These are phyloP conservation scores for Calamus simplicifolius DNA, from an alignment of 176 grass and related monocot genomes.

Conservation along the genomic window DNA sequence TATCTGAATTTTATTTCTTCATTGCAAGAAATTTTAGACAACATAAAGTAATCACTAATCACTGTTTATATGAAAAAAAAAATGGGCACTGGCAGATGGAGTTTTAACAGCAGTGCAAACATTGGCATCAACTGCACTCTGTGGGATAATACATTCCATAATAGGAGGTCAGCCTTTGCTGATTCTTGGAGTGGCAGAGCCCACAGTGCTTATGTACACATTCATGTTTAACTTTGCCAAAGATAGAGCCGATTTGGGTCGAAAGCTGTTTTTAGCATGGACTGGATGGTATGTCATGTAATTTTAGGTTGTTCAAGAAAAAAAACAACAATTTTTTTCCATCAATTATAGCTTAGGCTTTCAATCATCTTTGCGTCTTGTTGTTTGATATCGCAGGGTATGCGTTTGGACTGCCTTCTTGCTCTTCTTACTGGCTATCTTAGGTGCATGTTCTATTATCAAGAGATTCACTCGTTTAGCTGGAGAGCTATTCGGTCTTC, in stretches of 20 bases:
- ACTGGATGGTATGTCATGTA: constrained; percentile 64
- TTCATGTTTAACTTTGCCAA: constrained; percentile 99
- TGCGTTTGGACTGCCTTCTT: constrained; percentile 88
- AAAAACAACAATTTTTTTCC: too few relatives aligned
- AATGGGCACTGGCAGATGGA: constrained; percentile 42
- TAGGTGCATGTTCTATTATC: constrained; percentile 84
- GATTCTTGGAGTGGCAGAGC: constrained; percentile 92
- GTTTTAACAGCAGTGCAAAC: constrained; percentile 91
- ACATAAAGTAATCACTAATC: too few relatives aligned
- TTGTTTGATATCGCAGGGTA: constrained; percentile 37
- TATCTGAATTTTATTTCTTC: too few relatives aligned
- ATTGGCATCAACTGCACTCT: constrained; percentile 86
- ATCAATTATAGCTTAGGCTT: background rate
- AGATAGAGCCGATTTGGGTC: constrained; percentile 62
- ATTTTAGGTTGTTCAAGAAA: too few relatives aligned
- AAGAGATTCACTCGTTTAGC: constrained; percentile 92
- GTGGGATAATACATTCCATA: constrained; percentile 92
- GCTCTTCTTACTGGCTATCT: constrained; percentile 68
- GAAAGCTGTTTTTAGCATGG: constrained; percentile 76
- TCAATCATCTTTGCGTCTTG: constrained; percentile 4
- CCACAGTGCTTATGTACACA: constrained; percentile 96
- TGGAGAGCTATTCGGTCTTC: constrained; percentile 94
- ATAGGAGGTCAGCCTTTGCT: constrained; percentile 89
- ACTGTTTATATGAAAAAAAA: background rate
- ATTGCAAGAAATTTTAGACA: too few relatives aligned